Evolutionary conservation across 202 grass and related monocot genomes (phyloP), one percentile per base, ranked within the genome.

Genomic region (Brachypodium distachyon): DNA sequence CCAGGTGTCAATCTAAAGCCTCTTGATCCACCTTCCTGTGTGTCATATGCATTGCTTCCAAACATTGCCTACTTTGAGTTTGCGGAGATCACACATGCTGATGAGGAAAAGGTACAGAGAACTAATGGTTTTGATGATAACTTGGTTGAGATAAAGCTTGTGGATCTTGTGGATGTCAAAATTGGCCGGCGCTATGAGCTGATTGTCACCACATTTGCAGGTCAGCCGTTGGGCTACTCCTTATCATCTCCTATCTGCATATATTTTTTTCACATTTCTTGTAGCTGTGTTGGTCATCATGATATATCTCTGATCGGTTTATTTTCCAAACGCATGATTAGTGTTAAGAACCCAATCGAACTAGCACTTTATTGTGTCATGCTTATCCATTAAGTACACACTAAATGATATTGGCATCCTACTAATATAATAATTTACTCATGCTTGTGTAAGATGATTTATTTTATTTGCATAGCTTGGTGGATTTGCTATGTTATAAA

Each of bases 51-150:
- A 1, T 40, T 87, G 39, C 67, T 87, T 23, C 85, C 80, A 12
- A 87, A 87, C 60, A 87, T 87, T 71, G 72, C 63, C 58, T 83
- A 79, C 68, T 87, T 72, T 6, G 85, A 87, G 53, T 87, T 87
- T 23, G 17, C 31, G 2, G 61, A 83, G 51, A 42, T 79, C n/a
- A 53, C 61, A 38, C 33, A 3, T 47, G 54, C 27, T 26, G 14
- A 4, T 3, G 67, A 67, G 4, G 59, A 61, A 17, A 52, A 48
- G 14, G 21, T 3, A 10, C 43, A 65, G 19, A 43, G 43, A 12
- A 13, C 6, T 22, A 9, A 3, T 12, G 28, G 2, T 5, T 1
- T 26, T 3, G 53, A 78, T 33, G 57, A 42, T 18, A 50, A 60
- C 51, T 22, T 23, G 12, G 57, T 29, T 2, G 13, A 23, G 16